These are phyloP conservation scores for Pyricularia sp. DNA, from an alignment of 2,329 filamentous ascomycete species.

Conservation along the genomic window DNA sequence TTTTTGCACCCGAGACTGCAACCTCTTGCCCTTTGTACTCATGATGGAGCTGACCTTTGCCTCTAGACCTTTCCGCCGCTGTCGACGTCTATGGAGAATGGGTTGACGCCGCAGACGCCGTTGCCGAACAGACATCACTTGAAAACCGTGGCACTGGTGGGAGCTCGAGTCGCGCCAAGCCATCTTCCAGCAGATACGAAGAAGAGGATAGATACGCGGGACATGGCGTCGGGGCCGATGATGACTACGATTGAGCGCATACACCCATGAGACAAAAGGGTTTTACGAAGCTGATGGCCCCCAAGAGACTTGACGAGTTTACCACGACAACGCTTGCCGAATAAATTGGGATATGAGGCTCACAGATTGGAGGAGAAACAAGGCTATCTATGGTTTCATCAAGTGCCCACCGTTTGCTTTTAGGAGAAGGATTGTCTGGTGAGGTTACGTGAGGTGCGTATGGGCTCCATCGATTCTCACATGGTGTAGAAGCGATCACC, in stretches of 20 bases:
- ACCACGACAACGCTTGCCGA: neutral
- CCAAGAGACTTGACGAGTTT: neutral
- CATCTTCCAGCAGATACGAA: constrained; percentile 19
- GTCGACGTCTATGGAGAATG: constrained; percentile 98
- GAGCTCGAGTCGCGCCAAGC: constrained; percentile 5
- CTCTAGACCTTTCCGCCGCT: constrained; percentile 70
- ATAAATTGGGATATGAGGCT: neutral
- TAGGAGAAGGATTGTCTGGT: neutral
- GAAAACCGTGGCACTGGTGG: neutral
- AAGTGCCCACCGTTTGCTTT: neutral
- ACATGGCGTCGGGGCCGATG: constrained; percentile 42
- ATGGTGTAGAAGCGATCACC: constrained; percentile 94
- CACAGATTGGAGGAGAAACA: neutral
- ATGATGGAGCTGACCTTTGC: constrained; percentile 10
- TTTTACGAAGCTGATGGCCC: neutral
- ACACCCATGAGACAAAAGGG: neutral
- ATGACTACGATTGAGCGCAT: constrained; percentile 38
- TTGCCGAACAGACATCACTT: constrained; percentile 24
- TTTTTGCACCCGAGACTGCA: constrained; percentile 18
- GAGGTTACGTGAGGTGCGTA: neutral
- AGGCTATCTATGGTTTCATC: neutral
- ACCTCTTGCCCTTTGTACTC: neutral
- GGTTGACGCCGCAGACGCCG: constrained; percentile 71
- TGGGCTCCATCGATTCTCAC: constrained; percentile 28
- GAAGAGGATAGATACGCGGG: constrained; percentile 44